Base-by-base conservation (phyloP, 176 grass and related monocot species). In the Cenchrus americanus region DNA sequence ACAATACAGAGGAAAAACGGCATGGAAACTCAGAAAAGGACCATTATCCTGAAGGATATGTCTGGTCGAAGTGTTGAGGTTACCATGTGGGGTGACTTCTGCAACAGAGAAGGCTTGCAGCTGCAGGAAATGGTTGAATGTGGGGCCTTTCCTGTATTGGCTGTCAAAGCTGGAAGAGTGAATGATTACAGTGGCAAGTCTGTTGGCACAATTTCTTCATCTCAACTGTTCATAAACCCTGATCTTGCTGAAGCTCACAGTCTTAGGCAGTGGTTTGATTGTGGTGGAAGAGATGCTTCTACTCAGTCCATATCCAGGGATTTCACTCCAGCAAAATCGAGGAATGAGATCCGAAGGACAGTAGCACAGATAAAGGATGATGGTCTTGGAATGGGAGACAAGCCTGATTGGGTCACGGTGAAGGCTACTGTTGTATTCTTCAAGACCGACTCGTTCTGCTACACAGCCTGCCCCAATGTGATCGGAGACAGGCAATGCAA, bases 11-110 rank as follows among this genome's bases (percentile, higher is more conserved):
- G 89, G 86, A 98, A 98, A 82, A 95, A 96, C 82, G 96, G 96
- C 13, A 96, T 88, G 87, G 96, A 98, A 90, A 92, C 96, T 73
- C 93, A 89, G 68, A 93, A 89, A 88, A 98, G 93, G 87, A 71
- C 69, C 62, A 72, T 96, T 80, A 87, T 66, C 76, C 58, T 98
- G 82, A 98, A 94, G 65, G 96, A 98, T 86, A 87, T 83, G 79
- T 96, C 96, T 74, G 86, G 80, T 85, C 80, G 82, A 89, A 96
- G 91, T 85, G 93, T 98, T 71, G 96, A 96, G 86, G 74, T 98
- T 84, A 98, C 96, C 72, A 81, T 96, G 82, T 98, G 96, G 96
- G 93, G 93, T 77, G 96, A 95, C 34, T 98, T 98, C 78, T 98
- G 93, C 81, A 98, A 98, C 77, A 89, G 86, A 88, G 91, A 98